Base-by-base conservation (phyloP, 345 rosid species). In the Melaleuca alternifolia region DNA sequence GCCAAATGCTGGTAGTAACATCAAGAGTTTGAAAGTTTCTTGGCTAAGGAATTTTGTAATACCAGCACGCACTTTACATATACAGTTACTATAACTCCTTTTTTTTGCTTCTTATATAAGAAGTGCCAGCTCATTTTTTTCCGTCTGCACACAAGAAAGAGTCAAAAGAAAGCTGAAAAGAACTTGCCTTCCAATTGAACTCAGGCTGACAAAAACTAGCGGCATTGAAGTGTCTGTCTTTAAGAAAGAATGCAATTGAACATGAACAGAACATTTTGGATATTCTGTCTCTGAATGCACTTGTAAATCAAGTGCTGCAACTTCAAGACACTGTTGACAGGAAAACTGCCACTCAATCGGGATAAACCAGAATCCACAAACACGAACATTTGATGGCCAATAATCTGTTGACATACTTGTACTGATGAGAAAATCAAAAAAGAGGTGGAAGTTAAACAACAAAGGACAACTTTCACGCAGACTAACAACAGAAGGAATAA, bases 331-430 rank as follows among this genome's bases (percentile, higher is more conserved):
- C 48, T 91, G 89, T 87, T 89, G 91, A 89, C 98, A 97, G 83
- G 99, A 93, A 89, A 92, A 95, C 89, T 97, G 98, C 98, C 98
- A 97, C 85, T 92, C 92, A 85, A 57, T 87, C 37, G 98, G 99
- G 79, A 94, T 92, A 91, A 93, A 95, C 98, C 98, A 96, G 91
- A 95, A 96, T 75, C 99, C 99, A 92, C 97, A 91, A 61, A 93
- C 93, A 52, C 89, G 92, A 86, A 91, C 91, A 90, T 91, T 92
- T 86, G 93, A 85, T 3, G 97, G 98, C 99, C 98, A 95, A 87
- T 97, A 95, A 91, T 92, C 98, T 97, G 98, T 89, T 81, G 50
- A 88, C 56, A 65, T 24, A 62, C 62, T 50, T 85, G 86, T 30
- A 83, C 56, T 41, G 88, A 84, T 87, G 84, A 89, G 86, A 84